Conservation (phyloP, 2,329 filamentous ascomycete genomes). For the Parastagonospora avenae region DNA sequence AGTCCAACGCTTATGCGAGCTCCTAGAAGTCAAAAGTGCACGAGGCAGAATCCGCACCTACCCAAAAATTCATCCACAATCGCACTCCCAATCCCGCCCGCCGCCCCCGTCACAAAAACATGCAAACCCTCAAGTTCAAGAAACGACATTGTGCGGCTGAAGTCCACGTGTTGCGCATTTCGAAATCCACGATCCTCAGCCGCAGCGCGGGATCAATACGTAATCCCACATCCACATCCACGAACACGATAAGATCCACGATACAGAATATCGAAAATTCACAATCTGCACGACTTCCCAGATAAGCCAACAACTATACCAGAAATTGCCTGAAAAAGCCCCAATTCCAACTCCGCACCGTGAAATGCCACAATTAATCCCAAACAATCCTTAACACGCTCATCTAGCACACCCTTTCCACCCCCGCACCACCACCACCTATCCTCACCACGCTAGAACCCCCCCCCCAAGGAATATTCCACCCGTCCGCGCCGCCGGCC, state of each 20-base stretch:
- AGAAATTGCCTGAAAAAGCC: background rate
- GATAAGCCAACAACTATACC: conserved; percentile 2
- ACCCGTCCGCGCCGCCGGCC: background rate
- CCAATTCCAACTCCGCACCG: no score
- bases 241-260: conserved; percentile 9
- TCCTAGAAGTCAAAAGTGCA: background rate
- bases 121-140: conserved; percentile 56
- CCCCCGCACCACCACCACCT: no score
- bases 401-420: no score
- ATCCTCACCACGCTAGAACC: no score
- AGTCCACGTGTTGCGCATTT: background rate
- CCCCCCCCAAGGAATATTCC: background rate
- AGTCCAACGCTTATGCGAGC: background rate
- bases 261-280: no score
- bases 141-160: conserved; percentile 47
- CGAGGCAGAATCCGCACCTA: conserved; percentile 27
- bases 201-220: background rate
- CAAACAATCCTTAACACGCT: no score
- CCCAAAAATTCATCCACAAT: conserved; percentile 60
- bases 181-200: background rate
- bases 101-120: conserved; percentile 61
- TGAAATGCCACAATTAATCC: no score
- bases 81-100: conserved; percentile 57
- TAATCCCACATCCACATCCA: conserved; percentile 1
- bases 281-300: conserved; percentile 4